Conservation (phyloP, 2,329 filamentous ascomycete genomes). For the Diaporthe batatas region DNA sequence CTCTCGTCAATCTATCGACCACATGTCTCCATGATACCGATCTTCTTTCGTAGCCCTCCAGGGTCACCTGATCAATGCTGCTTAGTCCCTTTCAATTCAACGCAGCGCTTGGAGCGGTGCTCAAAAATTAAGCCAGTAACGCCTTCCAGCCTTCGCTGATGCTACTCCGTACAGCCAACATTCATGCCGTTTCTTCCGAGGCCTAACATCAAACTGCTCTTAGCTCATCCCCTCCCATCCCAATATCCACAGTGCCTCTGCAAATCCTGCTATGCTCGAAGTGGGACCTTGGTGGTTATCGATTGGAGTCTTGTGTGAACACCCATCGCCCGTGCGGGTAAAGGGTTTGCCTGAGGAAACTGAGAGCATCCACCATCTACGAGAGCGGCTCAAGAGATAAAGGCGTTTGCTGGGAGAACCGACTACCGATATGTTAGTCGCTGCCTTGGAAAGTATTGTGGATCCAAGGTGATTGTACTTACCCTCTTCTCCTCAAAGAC, state of each 20-base stretch:
- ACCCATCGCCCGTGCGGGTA: background rate
- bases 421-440: constrained; percentile 38
- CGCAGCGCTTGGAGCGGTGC: constrained; percentile 26
- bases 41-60: background rate
- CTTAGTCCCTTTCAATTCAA: background rate
- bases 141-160: constrained; percentile 39
- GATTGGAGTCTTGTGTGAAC: background rate
- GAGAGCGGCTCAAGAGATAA: constrained; percentile 31
- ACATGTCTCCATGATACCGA: background rate
- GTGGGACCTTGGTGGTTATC: background rate
- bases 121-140: constrained; percentile 32
- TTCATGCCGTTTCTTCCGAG: constrained; percentile 6
- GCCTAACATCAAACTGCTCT: background rate
- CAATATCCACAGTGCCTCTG: background rate
- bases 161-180: constrained; percentile 39
- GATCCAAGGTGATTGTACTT: constrained; percentile 47
- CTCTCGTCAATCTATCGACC: constrained; percentile 23
- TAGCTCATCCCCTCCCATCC: background rate
- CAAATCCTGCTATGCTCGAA: background rate
- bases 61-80: background rate
- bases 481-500: constrained; percentile 84
- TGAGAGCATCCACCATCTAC: background rate
- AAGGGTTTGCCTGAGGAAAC: background rate
- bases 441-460: constrained; percentile 39
- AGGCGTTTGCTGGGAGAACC: constrained; percentile 39